A percentile compares a stretch with the other conserved stretches of the same genome.
These are phyloP conservation scores for Sisymbrium altissimum DNA, from an alignment of 345 rosid species.

Conservation along the genomic window DNA sequence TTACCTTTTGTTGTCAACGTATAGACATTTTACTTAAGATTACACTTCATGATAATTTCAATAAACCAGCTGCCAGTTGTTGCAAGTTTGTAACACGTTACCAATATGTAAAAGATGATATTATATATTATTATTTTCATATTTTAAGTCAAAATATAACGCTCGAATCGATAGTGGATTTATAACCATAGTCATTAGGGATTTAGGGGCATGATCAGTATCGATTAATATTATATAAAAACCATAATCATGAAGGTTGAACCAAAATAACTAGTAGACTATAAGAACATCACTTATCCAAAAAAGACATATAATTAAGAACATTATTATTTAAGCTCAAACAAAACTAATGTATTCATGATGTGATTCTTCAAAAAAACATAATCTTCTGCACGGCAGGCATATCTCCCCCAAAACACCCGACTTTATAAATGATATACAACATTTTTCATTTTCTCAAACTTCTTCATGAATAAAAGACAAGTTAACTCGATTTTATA, in stretches of 20 bases:
- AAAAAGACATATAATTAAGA: neutral
- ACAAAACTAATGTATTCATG: neutral
- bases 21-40: neutral
- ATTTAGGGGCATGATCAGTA: neutral
- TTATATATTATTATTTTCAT: no score
- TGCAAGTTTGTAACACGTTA: neutral
- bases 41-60: neutral
- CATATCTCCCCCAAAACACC: neutral
- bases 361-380: neutral
- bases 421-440: neutral
- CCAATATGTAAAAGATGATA: neutral
- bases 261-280: neutral
- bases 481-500: neutral
- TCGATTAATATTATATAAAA: neutral
- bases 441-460: neutral
- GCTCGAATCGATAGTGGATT: neutral
- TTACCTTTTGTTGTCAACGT: no score
- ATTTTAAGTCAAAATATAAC: neutral
- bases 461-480: neutral
- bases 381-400: neutral
- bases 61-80: slow-evolving; percentile 15
- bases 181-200: slow-evolving; percentile 10
- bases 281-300: neutral
- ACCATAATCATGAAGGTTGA: neutral
- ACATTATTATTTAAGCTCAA: neutral